Percentiles rank a stretch among this genome's conserved stretches.
Conservation (phyloP, 345 rosid genomes). For the Corchorus olitorius region DNA sequence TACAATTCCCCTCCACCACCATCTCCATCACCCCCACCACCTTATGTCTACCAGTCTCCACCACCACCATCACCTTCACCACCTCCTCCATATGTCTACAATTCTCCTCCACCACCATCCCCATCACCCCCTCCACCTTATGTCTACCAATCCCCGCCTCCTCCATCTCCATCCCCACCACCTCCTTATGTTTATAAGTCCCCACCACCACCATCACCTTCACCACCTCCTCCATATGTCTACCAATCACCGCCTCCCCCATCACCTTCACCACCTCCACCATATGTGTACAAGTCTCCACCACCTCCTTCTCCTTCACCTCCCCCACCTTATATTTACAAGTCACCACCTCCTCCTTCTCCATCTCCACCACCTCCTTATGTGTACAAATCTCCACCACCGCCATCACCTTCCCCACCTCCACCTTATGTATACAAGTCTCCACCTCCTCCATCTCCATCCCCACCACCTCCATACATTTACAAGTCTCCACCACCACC, state of each 20-base stretch:
- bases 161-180: background rate
- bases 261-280: background rate
- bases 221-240: background rate
- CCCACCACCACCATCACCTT: background rate
- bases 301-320: background rate
- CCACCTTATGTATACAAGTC: no score
- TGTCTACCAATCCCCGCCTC: no score
- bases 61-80: constrained; percentile 11
- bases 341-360: background rate
- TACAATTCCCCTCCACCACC: constrained; percentile 22
- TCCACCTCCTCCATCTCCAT: background rate
- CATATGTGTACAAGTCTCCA: constrained; percentile 12
- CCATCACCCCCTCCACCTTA: background rate
- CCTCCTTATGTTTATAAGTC: constrained; percentile 7
- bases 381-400: constrained; percentile 15
- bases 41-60: constrained; percentile 5
- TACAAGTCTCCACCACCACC: constrained; percentile 19
- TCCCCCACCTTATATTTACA: background rate
- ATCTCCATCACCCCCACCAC: constrained; percentile 24
- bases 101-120: background rate
- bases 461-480: background rate
- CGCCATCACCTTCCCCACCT: background rate
- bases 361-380: constrained; percentile 20
- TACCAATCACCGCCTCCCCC: constrained; percentile 7
- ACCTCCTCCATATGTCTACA: no score